A percentile compares a stretch with the other conserved stretches of the same genome.
Conservation (phyloP, 2,329 filamentous ascomycete genomes). For the Seiridium cupressi region DNA sequence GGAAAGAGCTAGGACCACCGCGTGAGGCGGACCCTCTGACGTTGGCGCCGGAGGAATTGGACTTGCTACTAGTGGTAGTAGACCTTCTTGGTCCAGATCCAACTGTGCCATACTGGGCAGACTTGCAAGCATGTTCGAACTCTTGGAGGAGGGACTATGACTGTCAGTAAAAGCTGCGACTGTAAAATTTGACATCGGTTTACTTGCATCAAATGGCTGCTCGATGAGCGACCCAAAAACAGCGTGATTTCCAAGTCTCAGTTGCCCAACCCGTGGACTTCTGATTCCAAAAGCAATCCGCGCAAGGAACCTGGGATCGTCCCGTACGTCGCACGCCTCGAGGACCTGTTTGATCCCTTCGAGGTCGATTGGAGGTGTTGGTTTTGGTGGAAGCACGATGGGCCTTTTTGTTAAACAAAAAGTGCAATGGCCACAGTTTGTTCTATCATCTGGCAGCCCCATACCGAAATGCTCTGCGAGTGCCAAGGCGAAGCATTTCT, state of each 20-base stretch:
- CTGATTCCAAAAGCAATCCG: constrained; percentile 61
- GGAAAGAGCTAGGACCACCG: not conserved
- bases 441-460: constrained; percentile 37
- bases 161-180: constrained; percentile 5
- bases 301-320: constrained; percentile 59
- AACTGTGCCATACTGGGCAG: not conserved
- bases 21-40: not conserved
- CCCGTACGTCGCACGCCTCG: constrained; percentile 39
- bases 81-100: not conserved
- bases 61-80: not conserved
- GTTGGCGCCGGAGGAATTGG: not conserved
- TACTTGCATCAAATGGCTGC: constrained; percentile 49
- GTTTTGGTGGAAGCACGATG: constrained; percentile 36
- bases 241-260: constrained; percentile 42
- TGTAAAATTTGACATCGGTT: not conserved
- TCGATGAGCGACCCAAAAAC: constrained; percentile 54
- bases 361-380: constrained; percentile 35
- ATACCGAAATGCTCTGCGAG: constrained; percentile 60
- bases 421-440: constrained; percentile 55
- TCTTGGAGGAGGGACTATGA: constrained; percentile 13
- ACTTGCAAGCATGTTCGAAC: constrained; percentile 9
- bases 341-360: constrained; percentile 42
- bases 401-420: constrained; percentile 39
- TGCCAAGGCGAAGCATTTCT: constrained; percentile 47
- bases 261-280: constrained; percentile 50